Evolutionary conservation across 257 asterid genomes (phyloP), one percentile per base, ranked within the genome.

Genomic region (Gentiana dahurica): DNA sequence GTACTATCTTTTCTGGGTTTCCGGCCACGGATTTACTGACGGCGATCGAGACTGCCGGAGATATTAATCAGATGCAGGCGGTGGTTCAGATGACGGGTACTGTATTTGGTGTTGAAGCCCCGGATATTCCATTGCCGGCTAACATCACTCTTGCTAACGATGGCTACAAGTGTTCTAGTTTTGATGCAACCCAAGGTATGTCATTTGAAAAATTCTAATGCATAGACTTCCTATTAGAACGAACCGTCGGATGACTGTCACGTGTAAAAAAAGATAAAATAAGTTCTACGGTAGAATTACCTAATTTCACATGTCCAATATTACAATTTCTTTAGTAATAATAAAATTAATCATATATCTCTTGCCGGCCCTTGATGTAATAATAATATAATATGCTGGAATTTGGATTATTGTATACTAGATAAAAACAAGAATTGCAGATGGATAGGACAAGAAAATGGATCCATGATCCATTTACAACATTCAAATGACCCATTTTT

Each of bases 21-120:
- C 75, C 86, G 1, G 70, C 6, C 52, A 63, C 79, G 7, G 85
- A 79, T 66, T 74, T 83, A 3, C 75, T 77, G 62, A 69, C 89
- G 0, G 89, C 87, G 4, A 65, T 86, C 47, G 75, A 72, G 48
- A 86, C 94, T 0, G 95, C 87, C 3, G 95, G 94, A 39, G 76
- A 86, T 65, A 4, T 58, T 13, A 45, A 61, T 33, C 85, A 73
- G 77, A 86, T 83, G 84, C 68, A 55, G 53, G 85, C 70, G 34
- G 70, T 57, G 58, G 71, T 86, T 34, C 66, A 73, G 10, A 50
- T 86, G 74, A 65, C 72, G 58, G 93, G 95, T 4, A 86, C 95
- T 0, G 77, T 73, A 73, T 83, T 78, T 39, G 95, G 93, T 2
- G 83, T 73, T 15, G 73, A 72, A 33, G 58, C 64, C 43, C 78